These are phyloP conservation scores for Furcasterigmium furcatum DNA, from an alignment of 2,329 filamentous ascomycete genomes.

Conservation along the genomic window DNA sequence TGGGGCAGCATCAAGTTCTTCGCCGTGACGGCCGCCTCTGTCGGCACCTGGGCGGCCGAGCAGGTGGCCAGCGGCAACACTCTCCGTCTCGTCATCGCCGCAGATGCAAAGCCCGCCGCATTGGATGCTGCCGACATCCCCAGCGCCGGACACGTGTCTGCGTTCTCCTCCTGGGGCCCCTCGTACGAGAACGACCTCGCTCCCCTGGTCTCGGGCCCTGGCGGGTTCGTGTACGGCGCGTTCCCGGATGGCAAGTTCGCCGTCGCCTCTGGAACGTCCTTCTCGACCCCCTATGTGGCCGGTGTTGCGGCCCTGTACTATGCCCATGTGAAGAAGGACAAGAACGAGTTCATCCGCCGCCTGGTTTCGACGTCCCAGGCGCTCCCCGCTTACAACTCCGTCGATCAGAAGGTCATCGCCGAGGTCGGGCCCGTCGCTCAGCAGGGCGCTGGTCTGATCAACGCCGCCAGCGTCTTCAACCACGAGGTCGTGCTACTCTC, in stretches of 20 bases:
- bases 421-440: constrained; percentile 10
- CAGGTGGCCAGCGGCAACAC: constrained; percentile 7
- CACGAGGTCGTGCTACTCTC: constrained; percentile 8
- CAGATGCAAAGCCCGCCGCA: constrained; percentile 6
- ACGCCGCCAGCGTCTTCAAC: constrained; percentile 12
- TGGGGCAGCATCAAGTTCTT: constrained; percentile 4
- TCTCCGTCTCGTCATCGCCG: constrained; percentile 8
- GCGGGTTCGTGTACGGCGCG: constrained; percentile 14
- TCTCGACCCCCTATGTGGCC: constrained; percentile 15
- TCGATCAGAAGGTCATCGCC: constrained; percentile 1
- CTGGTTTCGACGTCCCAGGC: constrained; percentile 8
- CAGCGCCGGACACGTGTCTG: constrained; percentile 12
- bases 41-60: constrained; percentile 10
- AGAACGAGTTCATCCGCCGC: constrained; percentile 8
- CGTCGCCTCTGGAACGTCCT: constrained; percentile 14
- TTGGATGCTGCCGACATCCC: constrained; percentile 5
- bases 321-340: constrained; percentile 11
- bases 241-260: constrained; percentile 11
- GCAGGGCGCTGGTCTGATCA: constrained; percentile 15
- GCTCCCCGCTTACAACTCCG: constrained; percentile 8
- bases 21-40: constrained; percentile 8
- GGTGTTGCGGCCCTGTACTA: constrained; percentile 17
- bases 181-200: constrained; percentile 17
- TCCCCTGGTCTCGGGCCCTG: constrained; percentile 12
- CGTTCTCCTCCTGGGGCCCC: constrained; percentile 15